These are phyloP conservation scores for Lachancea sp. DNA, from an alignment of 805 yeast genomes.

Conservation along the genomic window DNA sequence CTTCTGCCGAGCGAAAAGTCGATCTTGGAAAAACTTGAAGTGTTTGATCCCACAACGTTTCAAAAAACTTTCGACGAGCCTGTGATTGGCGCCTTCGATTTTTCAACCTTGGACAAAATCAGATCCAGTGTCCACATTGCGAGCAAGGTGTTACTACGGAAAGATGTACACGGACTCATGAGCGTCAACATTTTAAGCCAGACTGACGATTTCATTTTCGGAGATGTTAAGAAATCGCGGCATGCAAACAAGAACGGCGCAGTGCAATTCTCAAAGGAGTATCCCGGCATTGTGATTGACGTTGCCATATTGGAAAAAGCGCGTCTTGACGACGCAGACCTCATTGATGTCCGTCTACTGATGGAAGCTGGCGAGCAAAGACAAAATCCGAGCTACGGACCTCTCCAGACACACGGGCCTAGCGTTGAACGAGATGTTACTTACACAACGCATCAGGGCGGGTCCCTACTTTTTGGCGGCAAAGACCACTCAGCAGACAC, in stretches of 20 bases:
- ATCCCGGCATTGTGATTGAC: constrained; percentile 39
- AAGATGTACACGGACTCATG: constrained; percentile 45
- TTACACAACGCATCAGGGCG: neutral
- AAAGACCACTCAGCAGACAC: neutral
- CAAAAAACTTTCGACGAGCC: constrained; percentile 23
- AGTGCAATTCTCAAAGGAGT: constrained; percentile 29
- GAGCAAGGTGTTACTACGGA: constrained; percentile 46
- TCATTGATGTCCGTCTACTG: constrained; percentile 20
- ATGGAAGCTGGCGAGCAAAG: constrained; percentile 20
- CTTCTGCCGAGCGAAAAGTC: constrained; percentile 57
- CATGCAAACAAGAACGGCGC: constrained; percentile 7
- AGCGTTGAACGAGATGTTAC: neutral
- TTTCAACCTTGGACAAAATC: constrained; percentile 41
- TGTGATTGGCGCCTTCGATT: constrained; percentile 46
- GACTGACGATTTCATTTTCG: constrained; percentile 24
- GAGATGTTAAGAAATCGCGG: constrained; percentile 18
- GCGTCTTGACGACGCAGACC: constrained; percentile 18
- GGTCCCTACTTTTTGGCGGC: neutral
- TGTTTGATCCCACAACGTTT: constrained; percentile 27
- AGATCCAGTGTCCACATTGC: constrained; percentile 45
- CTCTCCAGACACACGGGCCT: neutral
- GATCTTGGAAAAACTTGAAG: constrained; percentile 53
- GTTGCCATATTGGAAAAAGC: constrained; percentile 34
- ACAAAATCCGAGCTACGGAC: constrained; percentile 1
- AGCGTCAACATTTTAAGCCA: constrained; percentile 42